phyloP scores from a whole-genome alignment of 768 basidiomycete species.

The Vararia minispora region DNA sequence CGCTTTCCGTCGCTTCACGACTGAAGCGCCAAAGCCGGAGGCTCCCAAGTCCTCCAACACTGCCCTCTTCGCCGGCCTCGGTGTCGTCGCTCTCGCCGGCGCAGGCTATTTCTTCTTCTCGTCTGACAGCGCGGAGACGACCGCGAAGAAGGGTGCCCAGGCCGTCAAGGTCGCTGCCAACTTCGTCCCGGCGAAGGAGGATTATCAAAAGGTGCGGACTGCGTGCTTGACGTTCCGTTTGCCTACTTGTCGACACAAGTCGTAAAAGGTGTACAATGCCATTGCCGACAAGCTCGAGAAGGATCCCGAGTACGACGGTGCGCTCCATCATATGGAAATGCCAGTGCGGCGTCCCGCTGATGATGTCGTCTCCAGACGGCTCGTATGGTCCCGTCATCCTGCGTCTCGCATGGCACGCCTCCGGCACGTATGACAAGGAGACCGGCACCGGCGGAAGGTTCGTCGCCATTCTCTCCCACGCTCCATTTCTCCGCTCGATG shows the following conservation, averaged over 20 bases:
- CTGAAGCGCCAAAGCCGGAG: conserved; percentile 29
- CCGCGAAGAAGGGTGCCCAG: conserved; percentile 52
- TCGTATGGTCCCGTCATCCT: conserved; percentile 82
- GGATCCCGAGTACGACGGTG: conserved; percentile 78
- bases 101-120: conserved; percentile 48
- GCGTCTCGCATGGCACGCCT: conserved; percentile 90
- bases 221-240: too few species aligned
- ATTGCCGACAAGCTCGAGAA: conserved; percentile 71
- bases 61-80: conserved; percentile 48
- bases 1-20: conserved; percentile 50
- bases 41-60: conserved; percentile 41
- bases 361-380: conserved; percentile 43
- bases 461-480: conserved; percentile 4
- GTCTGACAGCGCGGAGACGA: conserved; percentile 37
- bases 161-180: conserved; percentile 51
- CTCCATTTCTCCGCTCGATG: conserved; percentile 7
- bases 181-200: conserved; percentile 67
- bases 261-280: conserved; percentile 72
- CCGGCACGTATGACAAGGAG: conserved; percentile 85
- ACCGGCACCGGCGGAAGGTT: conserved; percentile 73
- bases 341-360: conserved; percentile 8
- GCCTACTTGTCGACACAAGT: neutral
- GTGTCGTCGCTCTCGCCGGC: conserved; percentile 45
- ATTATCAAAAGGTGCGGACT: conserved; percentile 72
- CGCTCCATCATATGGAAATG: conserved; percentile 15